phyloP scores from a whole-genome alignment of 164 flowering plant species.

The Chloranthus sessilifolius region DNA sequence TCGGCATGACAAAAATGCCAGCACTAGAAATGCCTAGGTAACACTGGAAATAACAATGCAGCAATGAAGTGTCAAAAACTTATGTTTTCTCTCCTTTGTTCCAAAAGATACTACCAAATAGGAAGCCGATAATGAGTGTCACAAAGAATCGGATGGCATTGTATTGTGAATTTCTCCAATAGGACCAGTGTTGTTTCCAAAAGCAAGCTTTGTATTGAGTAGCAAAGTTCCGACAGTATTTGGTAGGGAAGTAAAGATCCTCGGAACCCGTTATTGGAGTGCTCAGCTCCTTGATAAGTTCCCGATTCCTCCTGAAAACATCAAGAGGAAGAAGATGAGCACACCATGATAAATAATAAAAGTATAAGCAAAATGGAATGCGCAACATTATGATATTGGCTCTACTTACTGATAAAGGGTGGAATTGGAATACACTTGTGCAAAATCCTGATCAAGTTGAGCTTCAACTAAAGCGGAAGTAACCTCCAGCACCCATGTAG shows the following conservation, averaged over 20 bases:
- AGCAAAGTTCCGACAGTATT: slow-evolving; percentile 58
- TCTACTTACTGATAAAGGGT: slow-evolving; percentile 38
- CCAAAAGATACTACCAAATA: slow-evolving; percentile 78
- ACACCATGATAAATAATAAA: neutral
- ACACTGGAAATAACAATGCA: too few species aligned
- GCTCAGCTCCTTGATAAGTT: slow-evolving; percentile 54
- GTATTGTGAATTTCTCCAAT: slow-evolving; percentile 79
- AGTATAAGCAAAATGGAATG: neutral
- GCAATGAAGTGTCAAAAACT: slow-evolving; percentile 21
- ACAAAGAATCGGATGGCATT: slow-evolving; percentile 55
- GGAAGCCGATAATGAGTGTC: slow-evolving; percentile 48
- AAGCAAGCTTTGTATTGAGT: slow-evolving; percentile 80
- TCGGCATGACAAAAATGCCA: too few species aligned
- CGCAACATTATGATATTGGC: neutral
- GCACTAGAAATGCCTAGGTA: too few species aligned
- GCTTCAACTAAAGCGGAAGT: slow-evolving; percentile 37
- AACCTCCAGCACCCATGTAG: slow-evolving; percentile 69
- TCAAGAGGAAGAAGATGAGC: neutral
- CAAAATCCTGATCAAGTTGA: slow-evolving; percentile 45
- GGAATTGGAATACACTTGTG: slow-evolving; percentile 44
- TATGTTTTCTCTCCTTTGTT: slow-evolving; percentile 54
- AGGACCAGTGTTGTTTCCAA: slow-evolving; percentile 84
- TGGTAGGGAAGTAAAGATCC: slow-evolving; percentile 64
- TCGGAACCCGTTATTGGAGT: slow-evolving; percentile 52
- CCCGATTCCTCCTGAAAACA: slow-evolving; percentile 57